A percentile compares a stretch with the other conserved stretches of the same genome.
Conservation (phyloP, 345 rosid genomes). For the Gynandropsis gynandra region DNA sequence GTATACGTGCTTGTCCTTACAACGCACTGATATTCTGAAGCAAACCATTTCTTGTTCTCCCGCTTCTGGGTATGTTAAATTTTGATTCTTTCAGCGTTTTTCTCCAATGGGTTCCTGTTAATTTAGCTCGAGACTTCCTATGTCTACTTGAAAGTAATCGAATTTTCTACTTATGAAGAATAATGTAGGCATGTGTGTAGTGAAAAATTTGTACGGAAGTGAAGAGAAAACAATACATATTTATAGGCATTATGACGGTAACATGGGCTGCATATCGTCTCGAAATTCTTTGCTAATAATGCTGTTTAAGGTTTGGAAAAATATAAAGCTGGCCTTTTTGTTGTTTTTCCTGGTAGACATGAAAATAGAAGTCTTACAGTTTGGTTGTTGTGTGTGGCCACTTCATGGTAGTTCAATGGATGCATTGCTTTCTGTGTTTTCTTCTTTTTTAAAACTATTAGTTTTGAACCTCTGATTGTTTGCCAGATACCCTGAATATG, state of each 20-base stretch:
- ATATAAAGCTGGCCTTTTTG: neutral
- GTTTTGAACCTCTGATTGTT: neutral
- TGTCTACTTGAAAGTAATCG: neutral
- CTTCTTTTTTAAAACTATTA: no score
- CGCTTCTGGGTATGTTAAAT: constrained; percentile 37
- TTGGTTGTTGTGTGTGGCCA: no score
- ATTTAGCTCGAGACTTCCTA: neutral
- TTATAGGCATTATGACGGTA: no score
- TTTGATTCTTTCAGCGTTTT: constrained; percentile 3
- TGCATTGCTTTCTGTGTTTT: constrained; percentile 5
- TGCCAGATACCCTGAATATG: constrained; percentile 54
- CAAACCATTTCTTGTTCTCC: constrained; percentile 29
- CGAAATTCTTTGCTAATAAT: neutral
- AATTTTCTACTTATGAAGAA: no score
- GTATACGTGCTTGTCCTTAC: constrained; percentile 35
- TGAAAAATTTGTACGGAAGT: no score
- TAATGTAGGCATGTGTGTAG: no score
- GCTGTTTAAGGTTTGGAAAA: neutral
- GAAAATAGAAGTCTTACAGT: neutral
- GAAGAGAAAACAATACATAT: no score
- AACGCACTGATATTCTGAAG: constrained; percentile 20
- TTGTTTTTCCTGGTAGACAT: neutral
- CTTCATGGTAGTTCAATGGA: neutral
- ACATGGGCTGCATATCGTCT: no score
- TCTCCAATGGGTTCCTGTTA: neutral